phyloP scores from a whole-genome alignment of 108 stramenopile species.

The Aurantiochytrium sp. region DNA sequence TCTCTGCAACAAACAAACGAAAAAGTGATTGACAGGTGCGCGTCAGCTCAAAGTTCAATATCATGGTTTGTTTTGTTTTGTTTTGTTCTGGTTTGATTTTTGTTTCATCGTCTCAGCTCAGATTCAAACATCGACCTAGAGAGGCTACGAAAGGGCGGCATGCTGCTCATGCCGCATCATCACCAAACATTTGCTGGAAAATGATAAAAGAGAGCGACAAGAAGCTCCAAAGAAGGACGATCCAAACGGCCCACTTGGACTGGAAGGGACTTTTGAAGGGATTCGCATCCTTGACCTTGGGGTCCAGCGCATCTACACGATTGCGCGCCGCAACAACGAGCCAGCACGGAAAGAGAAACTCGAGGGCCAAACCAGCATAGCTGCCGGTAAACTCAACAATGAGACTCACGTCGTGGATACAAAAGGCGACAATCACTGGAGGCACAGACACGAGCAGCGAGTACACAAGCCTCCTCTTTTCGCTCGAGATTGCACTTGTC shows the following conservation, averaged over 20 bases:
- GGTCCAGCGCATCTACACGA: neutral
- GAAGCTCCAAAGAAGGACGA: neutral
- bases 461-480: neutral
- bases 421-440: neutral
- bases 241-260: neutral
- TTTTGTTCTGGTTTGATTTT: too few species aligned
- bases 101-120: too few species aligned
- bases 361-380: neutral
- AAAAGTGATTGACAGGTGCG: too few species aligned
- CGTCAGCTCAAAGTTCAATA: too few species aligned
- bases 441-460: neutral
- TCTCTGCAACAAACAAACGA: too few species aligned
- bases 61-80: too few species aligned
- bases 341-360: constrained; percentile 17
- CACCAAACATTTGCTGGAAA: neutral
- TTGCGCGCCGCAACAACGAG: neutral
- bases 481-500: neutral
- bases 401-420: neutral
- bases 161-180: too few species aligned
- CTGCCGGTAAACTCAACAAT: constrained; percentile 18
- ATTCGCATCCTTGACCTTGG: neutral
- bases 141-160: too few species aligned
- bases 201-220: neutral
- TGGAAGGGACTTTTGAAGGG: neutral
- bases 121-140: too few species aligned